Percentiles rank a stretch among this genome's conserved stretches.
Conservation (phyloP, 2,329 filamentous ascomycete genomes). For the Teratosphaeriaceae sp. region DNA sequence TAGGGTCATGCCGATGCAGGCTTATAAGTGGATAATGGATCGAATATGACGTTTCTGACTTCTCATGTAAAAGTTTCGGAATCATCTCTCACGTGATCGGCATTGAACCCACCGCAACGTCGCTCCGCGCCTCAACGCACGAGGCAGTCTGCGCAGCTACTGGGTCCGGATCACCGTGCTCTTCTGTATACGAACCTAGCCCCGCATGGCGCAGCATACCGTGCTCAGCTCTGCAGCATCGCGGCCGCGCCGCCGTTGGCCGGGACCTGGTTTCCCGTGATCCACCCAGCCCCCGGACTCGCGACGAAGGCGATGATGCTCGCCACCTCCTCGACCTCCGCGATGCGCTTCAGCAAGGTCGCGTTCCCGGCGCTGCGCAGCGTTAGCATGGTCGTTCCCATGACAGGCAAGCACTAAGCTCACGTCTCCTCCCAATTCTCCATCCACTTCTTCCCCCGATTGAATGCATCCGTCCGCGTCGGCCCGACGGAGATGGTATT, state of each 20-base stretch:
- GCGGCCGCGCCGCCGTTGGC: slow-evolving; percentile 9
- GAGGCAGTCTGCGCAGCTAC: too few relatives aligned
- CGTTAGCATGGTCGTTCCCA: too few relatives aligned
- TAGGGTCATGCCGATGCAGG: too few relatives aligned
- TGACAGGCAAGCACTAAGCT: neutral
- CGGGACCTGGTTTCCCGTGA: slow-evolving; percentile 8
- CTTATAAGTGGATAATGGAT: too few relatives aligned
- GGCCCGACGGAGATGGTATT: slow-evolving; percentile 11
- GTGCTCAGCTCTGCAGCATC: slow-evolving; percentile 8
- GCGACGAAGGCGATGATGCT: slow-evolving; percentile 12
- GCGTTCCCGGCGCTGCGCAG: neutral
- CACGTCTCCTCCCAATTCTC: neutral
- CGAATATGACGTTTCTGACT: too few relatives aligned
- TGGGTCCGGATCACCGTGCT: too few relatives aligned
- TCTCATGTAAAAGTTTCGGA: too few relatives aligned
- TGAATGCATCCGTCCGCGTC: slow-evolving; percentile 5
- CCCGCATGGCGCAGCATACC: too few relatives aligned
- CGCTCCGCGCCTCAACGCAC: too few relatives aligned
- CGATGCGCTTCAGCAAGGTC: slow-evolving; percentile 9
- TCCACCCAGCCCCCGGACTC: slow-evolving; percentile 5
- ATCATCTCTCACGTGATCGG: too few relatives aligned
- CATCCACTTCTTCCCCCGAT: neutral
- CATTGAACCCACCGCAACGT: too few relatives aligned
- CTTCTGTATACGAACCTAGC: too few relatives aligned
- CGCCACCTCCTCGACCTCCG: slow-evolving; percentile 10